phyloP scores from a whole-genome alignment of 2,329 filamentous ascomycete genomes.

The Sarocladiaceae sp. region DNA sequence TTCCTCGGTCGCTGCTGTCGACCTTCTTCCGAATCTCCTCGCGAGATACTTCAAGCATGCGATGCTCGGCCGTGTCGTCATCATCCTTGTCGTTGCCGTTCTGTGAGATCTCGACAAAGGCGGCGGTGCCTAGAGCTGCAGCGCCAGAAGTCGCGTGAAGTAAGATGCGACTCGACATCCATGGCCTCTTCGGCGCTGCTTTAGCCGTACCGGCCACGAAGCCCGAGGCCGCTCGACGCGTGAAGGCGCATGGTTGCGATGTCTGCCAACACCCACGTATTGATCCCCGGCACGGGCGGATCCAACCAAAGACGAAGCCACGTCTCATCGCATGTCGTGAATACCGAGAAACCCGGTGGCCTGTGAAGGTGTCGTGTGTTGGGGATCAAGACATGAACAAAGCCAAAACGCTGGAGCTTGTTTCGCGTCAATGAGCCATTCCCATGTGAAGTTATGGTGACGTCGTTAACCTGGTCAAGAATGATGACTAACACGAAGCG shows the following conservation, averaged over 20 bases:
- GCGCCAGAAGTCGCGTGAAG: constrained; percentile 35
- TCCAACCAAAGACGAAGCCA: constrained; percentile 35
- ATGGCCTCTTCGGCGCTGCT: too few species aligned
- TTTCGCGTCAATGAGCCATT: too few species aligned
- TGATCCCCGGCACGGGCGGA: constrained; percentile 29
- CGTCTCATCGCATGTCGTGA: constrained; percentile 39
- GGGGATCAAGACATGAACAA: too few species aligned
- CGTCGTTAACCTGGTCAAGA: constrained; percentile 7
- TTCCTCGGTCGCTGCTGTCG: constrained; percentile 52
- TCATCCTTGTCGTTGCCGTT: constrained; percentile 39
- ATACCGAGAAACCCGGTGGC: too few species aligned
- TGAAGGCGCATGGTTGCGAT: background rate
- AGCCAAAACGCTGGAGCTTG: too few species aligned
- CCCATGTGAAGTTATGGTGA: constrained; percentile 9
- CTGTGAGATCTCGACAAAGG: constrained; percentile 53
- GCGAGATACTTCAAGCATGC: constrained; percentile 80
- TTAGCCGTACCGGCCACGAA: too few species aligned
- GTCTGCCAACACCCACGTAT: background rate
- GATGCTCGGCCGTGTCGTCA: constrained; percentile 66
- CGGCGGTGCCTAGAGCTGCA: constrained; percentile 43
- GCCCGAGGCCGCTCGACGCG: constrained; percentile 8
- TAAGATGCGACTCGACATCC: constrained; percentile 21
- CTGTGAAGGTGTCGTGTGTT: too few species aligned
- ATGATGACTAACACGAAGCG: constrained; percentile 1
- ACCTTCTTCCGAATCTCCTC: constrained; percentile 69